Evolutionary conservation across 2,329 filamentous ascomycete genomes (phyloP), one percentile per base, ranked within the genome.

Genomic region (Corynespora cassiicola): DNA sequence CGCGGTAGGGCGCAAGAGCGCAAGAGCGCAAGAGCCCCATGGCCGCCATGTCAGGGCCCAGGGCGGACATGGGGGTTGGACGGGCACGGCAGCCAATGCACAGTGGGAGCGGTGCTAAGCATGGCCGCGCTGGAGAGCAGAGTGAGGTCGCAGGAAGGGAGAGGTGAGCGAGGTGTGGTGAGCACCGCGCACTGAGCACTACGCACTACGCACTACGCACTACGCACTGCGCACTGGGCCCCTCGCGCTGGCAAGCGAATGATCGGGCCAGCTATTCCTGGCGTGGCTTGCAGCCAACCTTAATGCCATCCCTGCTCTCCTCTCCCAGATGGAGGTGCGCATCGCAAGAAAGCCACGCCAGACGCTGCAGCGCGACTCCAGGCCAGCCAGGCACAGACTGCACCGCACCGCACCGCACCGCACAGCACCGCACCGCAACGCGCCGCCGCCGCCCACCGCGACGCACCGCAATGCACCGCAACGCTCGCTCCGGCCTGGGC

Each of bases 241-340:
- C 45, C 39, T 36, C 21, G 37, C 38, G 33, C 47, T 26, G 45
- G 25, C 46, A 54, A 58, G 59, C 56, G 53, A 60, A 39, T 48
- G 34, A 54, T 51, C 40, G 53, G 46, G 36, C n/a, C 58, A 54
- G 56, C 63, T 66, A 66, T 65, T 66, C 56, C 56, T 61, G 63
- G 62, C 47, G 63, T 66, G 63, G 63, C 63, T 65, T 66, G 62
- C 63, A 66, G 55, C 33, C 53, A 64, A 58, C 57, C 56, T 65
- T 61, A 65, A 64, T 58, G 42, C 24, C 39, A 61, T 53, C 62
- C 63, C 56, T 63, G 61, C 44, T 43, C n/a, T n/a, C n/a, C n/a
- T n/a, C n/a, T n/a, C n/a, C n/a, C n/a, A n/a, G n/a, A n/a, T n/a
- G 27, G 44, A 22, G 35, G 46, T 59, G 54, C 49, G 42, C 50